These are phyloP conservation scores for Podaxis sp. DNA, from an alignment of 768 basidiomycete species.

Conservation along the genomic window DNA sequence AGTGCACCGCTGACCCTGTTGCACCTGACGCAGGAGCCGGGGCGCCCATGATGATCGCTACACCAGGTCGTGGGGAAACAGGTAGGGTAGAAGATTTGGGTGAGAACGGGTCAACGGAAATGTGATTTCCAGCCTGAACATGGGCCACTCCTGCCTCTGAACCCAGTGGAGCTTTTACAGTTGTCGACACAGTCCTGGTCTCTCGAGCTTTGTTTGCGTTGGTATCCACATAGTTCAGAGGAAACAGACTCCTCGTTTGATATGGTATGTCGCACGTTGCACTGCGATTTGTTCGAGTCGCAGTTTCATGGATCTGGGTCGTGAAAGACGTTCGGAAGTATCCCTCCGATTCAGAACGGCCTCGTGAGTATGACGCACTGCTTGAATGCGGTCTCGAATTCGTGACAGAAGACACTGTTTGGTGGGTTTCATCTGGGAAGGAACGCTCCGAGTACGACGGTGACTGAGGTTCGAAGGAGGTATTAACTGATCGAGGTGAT, in stretches of 20 bases:
- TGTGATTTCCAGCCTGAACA: background rate
- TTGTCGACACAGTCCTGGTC: background rate
- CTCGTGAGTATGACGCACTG: background rate
- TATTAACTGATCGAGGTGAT: background rate
- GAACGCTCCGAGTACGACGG: slow-evolving; percentile 6
- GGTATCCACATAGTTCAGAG: slow-evolving; percentile 4
- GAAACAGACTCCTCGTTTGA: slow-evolving; percentile 5
- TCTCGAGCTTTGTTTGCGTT: background rate
- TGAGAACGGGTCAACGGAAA: background rate
- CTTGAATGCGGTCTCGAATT: background rate
- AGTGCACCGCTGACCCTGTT: background rate
- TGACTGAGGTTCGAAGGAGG: slow-evolving; percentile 2
- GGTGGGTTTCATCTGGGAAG: background rate
- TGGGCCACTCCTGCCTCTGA: background rate
- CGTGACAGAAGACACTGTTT: too few species aligned
- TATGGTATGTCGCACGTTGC: background rate
- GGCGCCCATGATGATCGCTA: background rate
- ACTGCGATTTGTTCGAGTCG: background rate
- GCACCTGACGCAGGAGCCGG: background rate
- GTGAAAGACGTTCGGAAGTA: background rate
- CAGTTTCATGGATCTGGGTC: background rate
- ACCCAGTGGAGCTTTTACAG: background rate
- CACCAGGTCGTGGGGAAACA: background rate
- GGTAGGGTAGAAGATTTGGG: background rate
- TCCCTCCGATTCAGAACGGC: background rate